These are phyloP conservation scores for Phaeosphaeria sp. DNA, from an alignment of 2,329 filamentous ascomycete genomes.

Conservation along the genomic window DNA sequence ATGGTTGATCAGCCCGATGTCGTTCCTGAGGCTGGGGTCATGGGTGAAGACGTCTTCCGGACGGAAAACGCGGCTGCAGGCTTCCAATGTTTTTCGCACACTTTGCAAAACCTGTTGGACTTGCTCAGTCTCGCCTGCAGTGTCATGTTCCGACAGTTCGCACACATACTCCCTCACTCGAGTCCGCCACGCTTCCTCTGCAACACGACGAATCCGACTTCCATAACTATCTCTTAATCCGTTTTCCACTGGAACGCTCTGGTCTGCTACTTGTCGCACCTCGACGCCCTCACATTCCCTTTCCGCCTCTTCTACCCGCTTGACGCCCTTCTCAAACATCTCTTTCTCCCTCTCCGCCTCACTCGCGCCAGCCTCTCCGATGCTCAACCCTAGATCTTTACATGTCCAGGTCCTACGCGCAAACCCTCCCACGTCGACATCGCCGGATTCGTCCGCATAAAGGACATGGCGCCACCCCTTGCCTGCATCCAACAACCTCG, in stretches of 20 bases:
- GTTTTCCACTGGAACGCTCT: background rate
- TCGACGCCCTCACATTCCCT: background rate
- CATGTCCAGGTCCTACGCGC: background rate
- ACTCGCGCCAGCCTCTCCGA: background rate
- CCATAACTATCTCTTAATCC: too few species aligned
- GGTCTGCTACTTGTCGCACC: background rate
- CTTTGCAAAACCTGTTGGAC: too few species aligned
- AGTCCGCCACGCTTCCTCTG: too few species aligned
- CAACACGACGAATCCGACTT: too few species aligned
- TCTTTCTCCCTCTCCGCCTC: background rate
- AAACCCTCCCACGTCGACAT: background rate
- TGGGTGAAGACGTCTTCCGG: too few species aligned
- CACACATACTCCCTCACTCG: too few species aligned
- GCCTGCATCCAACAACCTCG: constrained; percentile 18
- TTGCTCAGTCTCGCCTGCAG: too few species aligned
- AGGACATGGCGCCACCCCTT: constrained; percentile 23
- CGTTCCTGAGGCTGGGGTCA: too few species aligned
- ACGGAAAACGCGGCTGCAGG: too few species aligned
- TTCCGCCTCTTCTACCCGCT: background rate
- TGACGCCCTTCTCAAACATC: background rate
- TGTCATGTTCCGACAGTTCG: too few species aligned
- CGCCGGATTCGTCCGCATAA: constrained; percentile 23
- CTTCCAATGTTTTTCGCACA: too few species aligned
- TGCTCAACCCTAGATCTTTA: background rate
- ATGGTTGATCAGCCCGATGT: too few species aligned